A percentile compares a stretch with the other conserved stretches of the same genome.
Conservation (phyloP, 768 basidiomycete genomes). For the Rhodosporidiobolus odoratus region DNA sequence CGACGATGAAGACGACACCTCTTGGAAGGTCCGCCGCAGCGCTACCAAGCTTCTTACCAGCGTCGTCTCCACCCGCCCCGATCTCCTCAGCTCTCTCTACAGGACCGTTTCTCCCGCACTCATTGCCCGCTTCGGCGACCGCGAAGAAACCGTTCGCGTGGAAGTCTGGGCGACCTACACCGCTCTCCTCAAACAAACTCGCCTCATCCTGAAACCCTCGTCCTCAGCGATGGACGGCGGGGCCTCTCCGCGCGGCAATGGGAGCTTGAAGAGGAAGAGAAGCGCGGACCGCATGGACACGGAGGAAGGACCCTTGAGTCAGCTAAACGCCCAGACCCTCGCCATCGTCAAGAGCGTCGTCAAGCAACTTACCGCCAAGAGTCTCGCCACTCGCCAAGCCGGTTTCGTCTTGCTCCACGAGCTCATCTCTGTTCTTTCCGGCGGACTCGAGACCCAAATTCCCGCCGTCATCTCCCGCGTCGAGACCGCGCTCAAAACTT, state of each 20-base stretch:
- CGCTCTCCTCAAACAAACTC: slow-evolving; percentile 72
- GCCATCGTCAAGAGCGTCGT: slow-evolving; percentile 71
- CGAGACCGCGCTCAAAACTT: slow-evolving; percentile 40
- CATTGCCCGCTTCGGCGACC: slow-evolving; percentile 85
- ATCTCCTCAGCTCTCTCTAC: slow-evolving; percentile 72
- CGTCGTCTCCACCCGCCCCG: slow-evolving; percentile 82
- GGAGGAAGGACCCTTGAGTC: slow-evolving; percentile 61
- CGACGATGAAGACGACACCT: slow-evolving; percentile 95
- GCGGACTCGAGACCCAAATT: slow-evolving; percentile 69
- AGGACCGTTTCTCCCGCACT: slow-evolving; percentile 78
- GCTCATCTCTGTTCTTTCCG: slow-evolving; percentile 72
- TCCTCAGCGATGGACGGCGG: neutral
- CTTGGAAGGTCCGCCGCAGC: slow-evolving; percentile 92
- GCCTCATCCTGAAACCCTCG: slow-evolving; percentile 50
- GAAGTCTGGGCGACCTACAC: slow-evolving; percentile 88
- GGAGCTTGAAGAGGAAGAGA: slow-evolving; percentile 48
- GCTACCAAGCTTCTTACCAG: slow-evolving; percentile 84
- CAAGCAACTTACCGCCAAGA: slow-evolving; percentile 76
- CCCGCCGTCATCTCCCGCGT: slow-evolving; percentile 55
- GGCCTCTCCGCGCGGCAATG: slow-evolving; percentile 9
- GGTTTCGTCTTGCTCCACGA: slow-evolving; percentile 74
- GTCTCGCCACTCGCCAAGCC: slow-evolving; percentile 72
- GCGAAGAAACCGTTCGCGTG: slow-evolving; percentile 87
- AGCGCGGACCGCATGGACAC: slow-evolving; percentile 65
- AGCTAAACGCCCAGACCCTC: slow-evolving; percentile 71